These are phyloP conservation scores for Ophiostoma himal-ulmi DNA, from an alignment of 2,329 filamentous ascomycete species.

Conservation along the genomic window DNA sequence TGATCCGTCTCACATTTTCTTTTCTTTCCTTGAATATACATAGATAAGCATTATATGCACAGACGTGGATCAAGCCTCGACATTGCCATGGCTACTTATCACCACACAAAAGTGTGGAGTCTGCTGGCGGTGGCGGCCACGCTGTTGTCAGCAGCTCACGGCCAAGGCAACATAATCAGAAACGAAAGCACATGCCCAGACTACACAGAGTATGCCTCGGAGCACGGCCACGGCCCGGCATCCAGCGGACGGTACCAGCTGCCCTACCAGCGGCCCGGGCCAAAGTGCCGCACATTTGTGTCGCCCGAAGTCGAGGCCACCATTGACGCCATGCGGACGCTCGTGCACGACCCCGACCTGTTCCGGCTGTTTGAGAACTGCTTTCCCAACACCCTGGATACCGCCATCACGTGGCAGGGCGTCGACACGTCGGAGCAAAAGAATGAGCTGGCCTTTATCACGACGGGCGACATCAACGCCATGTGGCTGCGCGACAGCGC, in stretches of 20 bases:
- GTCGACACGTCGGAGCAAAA: neutral
- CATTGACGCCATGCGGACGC: constrained; percentile 41
- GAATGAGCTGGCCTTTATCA: constrained; percentile 65
- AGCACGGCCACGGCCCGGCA: constrained; percentile 30
- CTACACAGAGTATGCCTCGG: constrained; percentile 32
- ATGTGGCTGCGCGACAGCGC: constrained; percentile 76
- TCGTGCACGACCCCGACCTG: constrained; percentile 48
- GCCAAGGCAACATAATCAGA: neutral
- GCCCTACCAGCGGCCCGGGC: constrained; percentile 48
- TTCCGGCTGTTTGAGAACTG: constrained; percentile 72
- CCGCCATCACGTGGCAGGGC: constrained; percentile 24
- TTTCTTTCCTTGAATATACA: neutral
- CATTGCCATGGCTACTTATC: neutral
- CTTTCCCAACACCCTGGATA: constrained; percentile 61
- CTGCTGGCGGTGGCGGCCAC: constrained; percentile 3
- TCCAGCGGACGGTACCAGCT: constrained; percentile 32
- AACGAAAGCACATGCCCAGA: constrained; percentile 9
- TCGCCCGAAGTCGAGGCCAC: constrained; percentile 64
- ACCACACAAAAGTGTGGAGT: neutral
- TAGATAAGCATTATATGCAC: no score
- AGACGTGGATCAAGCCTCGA: no score
- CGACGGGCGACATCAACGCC: constrained; percentile 38
- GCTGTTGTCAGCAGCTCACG: neutral
- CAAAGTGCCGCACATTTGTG: constrained; percentile 66
- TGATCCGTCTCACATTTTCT: neutral